Evolutionary conservation across 768 basidiomycete species (phyloP).

Genomic region (Dictyophora rubrovolvata): DNA sequence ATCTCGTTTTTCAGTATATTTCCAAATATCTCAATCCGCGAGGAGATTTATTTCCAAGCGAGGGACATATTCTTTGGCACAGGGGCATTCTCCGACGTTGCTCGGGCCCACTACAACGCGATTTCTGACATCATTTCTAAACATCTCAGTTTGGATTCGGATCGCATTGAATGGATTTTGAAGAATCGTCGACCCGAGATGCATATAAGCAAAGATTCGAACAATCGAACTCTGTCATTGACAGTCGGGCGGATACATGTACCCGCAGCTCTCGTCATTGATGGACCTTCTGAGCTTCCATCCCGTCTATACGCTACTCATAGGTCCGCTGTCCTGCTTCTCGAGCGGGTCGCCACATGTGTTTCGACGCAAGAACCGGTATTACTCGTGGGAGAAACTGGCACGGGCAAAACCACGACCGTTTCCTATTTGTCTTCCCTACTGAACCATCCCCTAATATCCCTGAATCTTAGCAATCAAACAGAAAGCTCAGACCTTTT

Average conservation of each 20-base stretch:
- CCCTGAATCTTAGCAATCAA: constrained; percentile 91
- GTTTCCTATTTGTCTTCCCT: constrained; percentile 78
- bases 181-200: constrained; percentile 56
- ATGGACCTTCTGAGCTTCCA: constrained; percentile 16
- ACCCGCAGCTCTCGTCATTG: constrained; percentile 31
- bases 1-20: constrained; percentile 20
- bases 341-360: constrained; percentile 71
- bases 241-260: constrained; percentile 56
- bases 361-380: constrained; percentile 71
- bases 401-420: constrained; percentile 96
- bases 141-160: constrained; percentile 55
- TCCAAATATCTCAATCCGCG: constrained; percentile 43
- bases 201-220: constrained; percentile 55
- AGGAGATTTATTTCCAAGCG: constrained; percentile 83
- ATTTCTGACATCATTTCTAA: constrained; percentile 48
- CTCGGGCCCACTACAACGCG: constrained; percentile 37
- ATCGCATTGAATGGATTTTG: constrained; percentile 64
- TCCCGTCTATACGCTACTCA: constrained; percentile 79
- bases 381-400: constrained; percentile 92
- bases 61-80: constrained; percentile 88
- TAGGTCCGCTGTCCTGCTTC: constrained; percentile 65
- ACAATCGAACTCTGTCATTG: constrained; percentile 48
- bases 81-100: constrained; percentile 40
- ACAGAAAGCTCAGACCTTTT: constrained; percentile 91
- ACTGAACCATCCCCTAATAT: constrained; percentile 67